phyloP scores from a whole-genome alignment of 306 rosid genomes.

The Prunus fruticosa region DNA sequence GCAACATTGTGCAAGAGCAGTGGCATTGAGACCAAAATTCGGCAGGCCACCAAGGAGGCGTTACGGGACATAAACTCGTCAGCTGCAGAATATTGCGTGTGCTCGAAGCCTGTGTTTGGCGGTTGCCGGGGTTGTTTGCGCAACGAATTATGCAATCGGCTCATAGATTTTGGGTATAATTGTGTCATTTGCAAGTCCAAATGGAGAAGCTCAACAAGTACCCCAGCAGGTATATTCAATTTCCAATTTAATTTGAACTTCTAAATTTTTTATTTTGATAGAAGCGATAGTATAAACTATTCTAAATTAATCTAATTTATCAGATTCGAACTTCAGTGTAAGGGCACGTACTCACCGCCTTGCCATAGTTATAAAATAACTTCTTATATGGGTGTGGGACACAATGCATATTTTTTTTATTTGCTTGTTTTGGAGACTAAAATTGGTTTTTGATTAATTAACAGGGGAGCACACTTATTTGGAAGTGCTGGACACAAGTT shows the following conservation, averaged over 20 bases:
- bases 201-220: conserved; percentile 51
- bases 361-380: too few species aligned
- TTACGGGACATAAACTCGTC: conserved; percentile 30
- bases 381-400: too few species aligned
- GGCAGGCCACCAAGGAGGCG: conserved; percentile 53
- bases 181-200: conserved; percentile 68
- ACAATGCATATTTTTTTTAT: too few species aligned
- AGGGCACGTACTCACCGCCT: too few species aligned
- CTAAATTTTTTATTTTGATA: neutral
- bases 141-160: conserved; percentile 52
- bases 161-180: conserved; percentile 49
- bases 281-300: too few species aligned
- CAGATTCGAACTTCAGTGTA: too few species aligned
- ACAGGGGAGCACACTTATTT: conserved; percentile 70
- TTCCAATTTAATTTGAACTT: neutral
- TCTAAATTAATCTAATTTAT: too few species aligned
- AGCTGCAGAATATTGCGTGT: conserved; percentile 37
- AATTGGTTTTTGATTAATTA: neutral
- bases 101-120: conserved; percentile 28
- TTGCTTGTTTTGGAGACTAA: too few species aligned
- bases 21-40: conserved; percentile 49
- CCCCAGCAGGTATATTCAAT: conserved; percentile 52
- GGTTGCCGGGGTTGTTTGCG: conserved; percentile 70
- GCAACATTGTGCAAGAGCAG: conserved; percentile 42
- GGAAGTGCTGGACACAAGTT: conserved; percentile 55